Conservation (phyloP, 371 early-diverging fungal genomes). For the Lichtheimia corymbifera region DNA sequence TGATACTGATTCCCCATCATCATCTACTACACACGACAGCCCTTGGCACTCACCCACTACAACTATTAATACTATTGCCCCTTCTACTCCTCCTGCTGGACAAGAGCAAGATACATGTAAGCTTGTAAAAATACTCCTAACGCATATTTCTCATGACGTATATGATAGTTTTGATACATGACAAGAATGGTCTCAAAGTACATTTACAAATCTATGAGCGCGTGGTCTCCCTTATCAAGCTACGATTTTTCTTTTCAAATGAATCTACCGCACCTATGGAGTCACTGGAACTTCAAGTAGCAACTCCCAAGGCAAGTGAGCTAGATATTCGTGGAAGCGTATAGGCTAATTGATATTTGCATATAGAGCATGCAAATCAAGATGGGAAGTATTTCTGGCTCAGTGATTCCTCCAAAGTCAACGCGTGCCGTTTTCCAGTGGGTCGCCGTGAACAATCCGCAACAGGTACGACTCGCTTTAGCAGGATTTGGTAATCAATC, state of each 20-base stretch:
- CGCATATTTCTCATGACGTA: not conserved
- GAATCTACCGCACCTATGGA: slow-evolving; percentile 54
- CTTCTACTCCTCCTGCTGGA: slow-evolving; percentile 10
- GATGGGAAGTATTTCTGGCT: slow-evolving; percentile 64
- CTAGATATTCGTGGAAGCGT: not conserved
- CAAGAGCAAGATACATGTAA: slow-evolving; percentile 11
- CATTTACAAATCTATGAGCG: slow-evolving; percentile 34
- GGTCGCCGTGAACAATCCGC: slow-evolving; percentile 57
- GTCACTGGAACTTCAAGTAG: slow-evolving; percentile 46
- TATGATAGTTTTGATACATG: slow-evolving; percentile 48
- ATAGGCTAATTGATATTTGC: not conserved
- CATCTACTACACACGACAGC: slow-evolving; percentile 4
- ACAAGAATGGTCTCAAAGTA: slow-evolving; percentile 66
- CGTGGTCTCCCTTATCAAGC: slow-evolving; percentile 6
- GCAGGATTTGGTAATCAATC: not conserved
- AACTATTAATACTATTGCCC: not conserved
- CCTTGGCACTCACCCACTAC: not conserved
- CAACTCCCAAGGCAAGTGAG: slow-evolving; percentile 52
- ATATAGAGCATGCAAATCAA: slow-evolving; percentile 59
- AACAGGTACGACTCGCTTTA: slow-evolving; percentile 25
- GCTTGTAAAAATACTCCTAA: not conserved
- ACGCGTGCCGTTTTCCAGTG: slow-evolving; percentile 56
- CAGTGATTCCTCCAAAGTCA: slow-evolving; percentile 59
- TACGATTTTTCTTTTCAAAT: slow-evolving; percentile 54
- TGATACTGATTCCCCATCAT: slow-evolving; percentile 2